Conservation (phyloP, 257 asterid species). For the Lycium ferocissimum region DNA sequence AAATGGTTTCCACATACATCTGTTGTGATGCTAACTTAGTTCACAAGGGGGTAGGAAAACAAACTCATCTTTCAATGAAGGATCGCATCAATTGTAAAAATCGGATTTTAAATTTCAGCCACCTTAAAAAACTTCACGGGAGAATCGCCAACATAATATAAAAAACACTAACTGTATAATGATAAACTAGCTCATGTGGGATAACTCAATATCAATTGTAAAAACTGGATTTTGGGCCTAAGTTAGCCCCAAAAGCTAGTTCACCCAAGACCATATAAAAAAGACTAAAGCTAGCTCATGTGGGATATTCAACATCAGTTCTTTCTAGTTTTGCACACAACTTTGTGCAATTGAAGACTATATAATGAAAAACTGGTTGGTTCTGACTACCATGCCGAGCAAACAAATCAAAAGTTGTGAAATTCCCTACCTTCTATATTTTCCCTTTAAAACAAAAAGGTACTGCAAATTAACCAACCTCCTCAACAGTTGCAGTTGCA, state of each 20-base stretch:
- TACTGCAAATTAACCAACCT: conserved; percentile 42
- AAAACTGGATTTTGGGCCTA: no score
- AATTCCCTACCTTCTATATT: neutral
- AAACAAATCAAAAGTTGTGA: neutral
- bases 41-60: neutral
- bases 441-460: neutral
- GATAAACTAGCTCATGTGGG: no score
- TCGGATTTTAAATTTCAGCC: no score
- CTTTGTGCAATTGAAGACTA: neutral
- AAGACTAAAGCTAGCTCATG: no score
- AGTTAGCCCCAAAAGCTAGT: no score
- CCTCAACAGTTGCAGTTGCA: conserved; percentile 46
- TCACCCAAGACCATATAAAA: no score
- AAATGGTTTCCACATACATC: neutral
- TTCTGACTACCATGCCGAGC: neutral
- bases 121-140: no score
- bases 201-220: no score
- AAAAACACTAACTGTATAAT: no score
- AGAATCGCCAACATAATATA: no score
- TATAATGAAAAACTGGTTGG: neutral
- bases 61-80: neutral
- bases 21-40: neutral
- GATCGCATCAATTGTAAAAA: neutral
- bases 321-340: neutral
- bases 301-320: neutral